phyloP scores from a whole-genome alignment of 2,329 filamentous ascomycete genomes.

The Aspergillus pseudoterreus region DNA sequence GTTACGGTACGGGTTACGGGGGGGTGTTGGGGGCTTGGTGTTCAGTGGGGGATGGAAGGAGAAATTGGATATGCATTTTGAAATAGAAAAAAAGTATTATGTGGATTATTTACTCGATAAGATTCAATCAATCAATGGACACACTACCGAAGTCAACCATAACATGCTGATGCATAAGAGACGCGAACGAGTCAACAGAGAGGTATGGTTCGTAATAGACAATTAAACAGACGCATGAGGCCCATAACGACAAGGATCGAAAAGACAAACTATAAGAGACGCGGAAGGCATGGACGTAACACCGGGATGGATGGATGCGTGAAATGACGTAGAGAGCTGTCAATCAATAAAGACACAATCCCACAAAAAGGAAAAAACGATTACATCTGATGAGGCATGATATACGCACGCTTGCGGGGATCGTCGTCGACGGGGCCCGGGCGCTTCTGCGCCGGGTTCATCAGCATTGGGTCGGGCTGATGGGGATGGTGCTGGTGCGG shows the following conservation, averaged over 20 bases:
- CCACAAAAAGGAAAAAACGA: not conserved
- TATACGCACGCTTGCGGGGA: slow-evolving; percentile 19
- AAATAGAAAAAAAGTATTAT: not conserved
- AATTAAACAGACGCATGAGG: not conserved
- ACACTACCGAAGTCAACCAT: not conserved
- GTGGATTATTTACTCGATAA: not conserved
- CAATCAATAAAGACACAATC: not conserved
- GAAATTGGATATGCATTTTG: not conserved
- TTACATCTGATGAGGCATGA: slow-evolving; percentile 18
- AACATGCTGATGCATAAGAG: not conserved
- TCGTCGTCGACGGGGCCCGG: slow-evolving; percentile 15
- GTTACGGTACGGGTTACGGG: too few species aligned
- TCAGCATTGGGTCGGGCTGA: slow-evolving; percentile 12
- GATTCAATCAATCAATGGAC: not conserved
- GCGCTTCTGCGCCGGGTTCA: slow-evolving; percentile 19
- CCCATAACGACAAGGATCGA: not conserved
- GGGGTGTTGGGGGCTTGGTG: too few species aligned
- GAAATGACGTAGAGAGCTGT: not conserved
- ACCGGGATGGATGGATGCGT: not conserved
- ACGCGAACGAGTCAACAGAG: not conserved
- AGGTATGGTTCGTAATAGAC: not conserved
- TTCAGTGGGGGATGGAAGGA: not conserved
- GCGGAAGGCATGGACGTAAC: not conserved
- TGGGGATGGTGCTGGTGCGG: slow-evolving; percentile 1
- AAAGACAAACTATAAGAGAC: not conserved